phyloP scores from a whole-genome alignment of 2,329 filamentous ascomycete genomes.

The Pseudohalonectria lignicola region DNA sequence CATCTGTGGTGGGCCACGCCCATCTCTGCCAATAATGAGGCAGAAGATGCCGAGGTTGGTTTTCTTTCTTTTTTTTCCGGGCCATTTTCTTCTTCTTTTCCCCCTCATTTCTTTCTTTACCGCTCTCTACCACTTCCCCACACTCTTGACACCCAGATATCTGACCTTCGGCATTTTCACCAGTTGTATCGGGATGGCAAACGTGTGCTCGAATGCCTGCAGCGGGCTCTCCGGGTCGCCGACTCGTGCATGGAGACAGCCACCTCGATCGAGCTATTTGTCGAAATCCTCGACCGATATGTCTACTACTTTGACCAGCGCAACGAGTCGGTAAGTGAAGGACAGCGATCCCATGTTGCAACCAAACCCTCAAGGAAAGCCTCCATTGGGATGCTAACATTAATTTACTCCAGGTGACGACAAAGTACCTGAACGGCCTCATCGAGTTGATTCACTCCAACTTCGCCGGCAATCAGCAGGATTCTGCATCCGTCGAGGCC shows the following conservation, averaged over 20 bases:
- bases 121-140: too few species aligned
- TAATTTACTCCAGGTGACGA: constrained; percentile 82
- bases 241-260: constrained; percentile 99
- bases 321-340: constrained; percentile 70
- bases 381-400: too few species aligned
- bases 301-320: constrained; percentile 99
- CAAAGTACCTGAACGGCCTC: constrained; percentile 93
- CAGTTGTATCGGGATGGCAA: constrained; percentile 96
- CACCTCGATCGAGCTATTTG: constrained; percentile 93
- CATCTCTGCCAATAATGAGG: constrained; percentile 63
- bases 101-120: not conserved
- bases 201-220: constrained; percentile 88
- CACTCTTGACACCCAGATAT: too few species aligned
- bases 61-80: constrained; percentile 1
- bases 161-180: too few species aligned
- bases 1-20: constrained; percentile 98
- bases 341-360: not conserved
- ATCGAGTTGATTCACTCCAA: constrained; percentile 99
- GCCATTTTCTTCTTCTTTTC: constrained; percentile 2
- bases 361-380: too few species aligned
- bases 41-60: constrained; percentile 69
- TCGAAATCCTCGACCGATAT: constrained; percentile 96
- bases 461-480: constrained; percentile 71
- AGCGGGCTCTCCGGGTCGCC: constrained; percentile 87
- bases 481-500: constrained; percentile 73